These are phyloP conservation scores for Omphalotus guepiniiformis DNA, from an alignment of 768 basidiomycete species.

Conservation along the genomic window DNA sequence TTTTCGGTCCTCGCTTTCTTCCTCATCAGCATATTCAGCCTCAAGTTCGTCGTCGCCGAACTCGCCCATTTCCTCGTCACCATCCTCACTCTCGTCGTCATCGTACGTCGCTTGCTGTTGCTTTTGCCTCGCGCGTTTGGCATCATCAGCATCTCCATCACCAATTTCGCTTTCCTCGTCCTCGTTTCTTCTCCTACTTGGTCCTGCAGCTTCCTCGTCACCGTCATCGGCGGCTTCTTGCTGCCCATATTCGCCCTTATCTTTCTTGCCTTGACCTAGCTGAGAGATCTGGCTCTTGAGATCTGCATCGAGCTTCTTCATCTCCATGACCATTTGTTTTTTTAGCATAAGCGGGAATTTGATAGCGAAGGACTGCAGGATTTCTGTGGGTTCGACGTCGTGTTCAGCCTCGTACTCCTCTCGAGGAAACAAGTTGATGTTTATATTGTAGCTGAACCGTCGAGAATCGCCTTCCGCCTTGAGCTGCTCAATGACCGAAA, in stretches of 20 bases:
- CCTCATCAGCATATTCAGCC: slow-evolving; percentile 54
- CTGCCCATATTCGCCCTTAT: slow-evolving; percentile 47
- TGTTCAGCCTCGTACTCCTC: slow-evolving; percentile 84
- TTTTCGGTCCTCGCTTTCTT: slow-evolving; percentile 30
- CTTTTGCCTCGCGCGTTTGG: slow-evolving; percentile 66
- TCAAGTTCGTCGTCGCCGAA: slow-evolving; percentile 58
- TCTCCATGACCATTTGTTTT: slow-evolving; percentile 80
- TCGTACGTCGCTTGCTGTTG: slow-evolving; percentile 77
- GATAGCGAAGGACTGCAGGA: slow-evolving; percentile 65
- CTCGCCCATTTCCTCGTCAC: slow-evolving; percentile 40
- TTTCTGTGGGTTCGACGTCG: slow-evolving; percentile 65
- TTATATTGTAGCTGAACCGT: slow-evolving; percentile 73
- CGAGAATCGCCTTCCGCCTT: slow-evolving; percentile 63
- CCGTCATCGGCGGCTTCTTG: slow-evolving; percentile 50
- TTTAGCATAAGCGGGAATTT: slow-evolving; percentile 79
- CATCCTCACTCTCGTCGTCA: slow-evolving; percentile 60
- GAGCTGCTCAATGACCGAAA: slow-evolving; percentile 77
- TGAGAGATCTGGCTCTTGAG: slow-evolving; percentile 74
- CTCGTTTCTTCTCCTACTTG: slow-evolving; percentile 36
- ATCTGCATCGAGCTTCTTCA: slow-evolving; percentile 81
- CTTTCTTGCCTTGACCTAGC: slow-evolving; percentile 76
- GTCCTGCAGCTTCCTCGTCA: slow-evolving; percentile 32
- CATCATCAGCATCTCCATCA: slow-evolving; percentile 79
- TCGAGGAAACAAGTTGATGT: slow-evolving; percentile 81
- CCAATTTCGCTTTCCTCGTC: slow-evolving; percentile 75